phyloP scores from a whole-genome alignment of 331 rosid genomes.

The Ulmus americana region DNA sequence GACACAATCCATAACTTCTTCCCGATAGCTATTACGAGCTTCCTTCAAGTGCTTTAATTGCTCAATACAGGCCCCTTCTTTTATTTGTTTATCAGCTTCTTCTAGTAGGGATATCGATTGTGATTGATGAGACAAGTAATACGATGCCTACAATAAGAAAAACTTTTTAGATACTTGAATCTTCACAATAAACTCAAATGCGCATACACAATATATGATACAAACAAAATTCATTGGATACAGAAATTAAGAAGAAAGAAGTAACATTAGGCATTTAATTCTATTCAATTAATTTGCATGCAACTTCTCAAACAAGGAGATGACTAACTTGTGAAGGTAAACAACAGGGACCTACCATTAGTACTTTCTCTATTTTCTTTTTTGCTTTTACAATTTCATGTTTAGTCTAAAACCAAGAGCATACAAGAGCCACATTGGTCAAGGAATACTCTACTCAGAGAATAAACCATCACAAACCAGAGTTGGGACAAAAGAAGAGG shows the following conservation, averaged over 20 bases:
- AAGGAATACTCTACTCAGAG: background rate
- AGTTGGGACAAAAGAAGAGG: no score
- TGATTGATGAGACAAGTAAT: conserved; percentile 80
- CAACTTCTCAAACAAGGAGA: background rate
- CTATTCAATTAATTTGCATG: background rate
- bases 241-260: no score
- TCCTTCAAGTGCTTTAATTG: conserved; percentile 85
- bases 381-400: background rate
- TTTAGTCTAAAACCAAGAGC: background rate
- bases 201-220: background rate
- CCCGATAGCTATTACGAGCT: conserved; percentile 73
- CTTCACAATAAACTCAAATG: background rate
- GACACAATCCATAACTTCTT: conserved; percentile 75
- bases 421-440: background rate
- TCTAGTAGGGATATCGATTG: conserved; percentile 81
- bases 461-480: background rate
- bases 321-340: background rate
- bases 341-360: background rate
- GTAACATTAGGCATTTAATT: background rate
- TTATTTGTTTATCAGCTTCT: conserved; percentile 88
- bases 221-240: no score
- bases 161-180: conserved; percentile 14
- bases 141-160: conserved; percentile 61
- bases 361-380: no score
- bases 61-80: conserved; percentile 65